phyloP scores from a whole-genome alignment of 78 protist genomes.

The Bodo saltans region DNA sequence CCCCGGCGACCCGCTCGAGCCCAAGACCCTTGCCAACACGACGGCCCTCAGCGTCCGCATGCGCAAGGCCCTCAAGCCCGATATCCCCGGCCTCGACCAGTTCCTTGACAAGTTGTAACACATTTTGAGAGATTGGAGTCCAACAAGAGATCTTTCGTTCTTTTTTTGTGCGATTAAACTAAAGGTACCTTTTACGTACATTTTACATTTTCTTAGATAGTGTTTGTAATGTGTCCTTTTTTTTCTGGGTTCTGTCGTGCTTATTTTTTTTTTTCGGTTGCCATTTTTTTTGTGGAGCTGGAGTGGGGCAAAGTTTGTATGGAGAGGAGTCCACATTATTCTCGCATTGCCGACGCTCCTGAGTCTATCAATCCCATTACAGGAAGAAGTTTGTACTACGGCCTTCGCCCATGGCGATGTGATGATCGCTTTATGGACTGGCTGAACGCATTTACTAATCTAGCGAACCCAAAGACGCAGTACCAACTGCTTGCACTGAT shows the following conservation, averaged over 20 bases:
- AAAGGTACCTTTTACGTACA: too few relatives aligned
- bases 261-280: too few relatives aligned
- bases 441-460: not conserved
- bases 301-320: too few relatives aligned
- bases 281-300: too few relatives aligned
- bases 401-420: not conserved
- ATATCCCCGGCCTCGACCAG: conserved; percentile 58
- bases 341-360: not conserved
- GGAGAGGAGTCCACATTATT: not conserved
- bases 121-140: too few relatives aligned
- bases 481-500: not conserved
- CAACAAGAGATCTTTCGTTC: too few relatives aligned
- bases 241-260: too few relatives aligned
- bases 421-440: not conserved
- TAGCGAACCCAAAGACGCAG: not conserved
- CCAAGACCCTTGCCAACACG: conserved; percentile 39
- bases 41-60: conserved; percentile 62
- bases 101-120: conserved; percentile 65
- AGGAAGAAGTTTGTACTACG: not conserved
- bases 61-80: conserved; percentile 93
- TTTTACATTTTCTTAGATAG: too few relatives aligned
- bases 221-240: too few relatives aligned
- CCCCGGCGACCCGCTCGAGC: conserved; percentile 68
- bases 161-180: too few relatives aligned
- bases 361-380: not conserved